A percentile compares a stretch with the other conserved stretches of the same genome.
Conservation (phyloP, 2,329 filamentous ascomycete genomes). For the Thermothelomyces thermophilus region DNA sequence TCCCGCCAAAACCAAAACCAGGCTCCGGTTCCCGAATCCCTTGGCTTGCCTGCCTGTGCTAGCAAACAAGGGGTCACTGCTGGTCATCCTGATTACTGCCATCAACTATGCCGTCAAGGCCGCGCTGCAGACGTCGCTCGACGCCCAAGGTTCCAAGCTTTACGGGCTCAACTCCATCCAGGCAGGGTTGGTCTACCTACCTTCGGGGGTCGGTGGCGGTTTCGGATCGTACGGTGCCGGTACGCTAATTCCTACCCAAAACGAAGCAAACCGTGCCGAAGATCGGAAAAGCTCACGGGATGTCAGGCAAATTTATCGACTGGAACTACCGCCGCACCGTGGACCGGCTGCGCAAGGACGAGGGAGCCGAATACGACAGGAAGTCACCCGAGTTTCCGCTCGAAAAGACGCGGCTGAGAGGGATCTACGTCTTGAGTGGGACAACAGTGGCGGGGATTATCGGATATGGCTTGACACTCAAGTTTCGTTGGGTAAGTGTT, state of each 20-base stretch:
- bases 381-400: slow-evolving; percentile 13
- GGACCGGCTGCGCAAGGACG: background rate
- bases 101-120: slow-evolving; percentile 16
- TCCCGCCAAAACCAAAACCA: background rate
- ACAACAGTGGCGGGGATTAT: slow-evolving; percentile 8
- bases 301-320: slow-evolving; percentile 12
- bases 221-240: slow-evolving; percentile 11
- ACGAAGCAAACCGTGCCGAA: too few species aligned
- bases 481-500: slow-evolving; percentile 8
- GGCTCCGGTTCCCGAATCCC: slow-evolving; percentile 7
- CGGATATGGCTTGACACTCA: slow-evolving; percentile 9
- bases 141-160: slow-evolving; percentile 11
- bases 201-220: slow-evolving; percentile 9
- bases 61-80: slow-evolving; percentile 8
- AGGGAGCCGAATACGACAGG: background rate
- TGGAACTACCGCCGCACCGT: slow-evolving; percentile 14
- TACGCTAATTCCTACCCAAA: background rate
- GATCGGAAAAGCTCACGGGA: too few species aligned
- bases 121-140: slow-evolving; percentile 13
- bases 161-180: slow-evolving; percentile 10
- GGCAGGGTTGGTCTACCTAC: slow-evolving; percentile 12
- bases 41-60: slow-evolving; percentile 13
- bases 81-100: slow-evolving; percentile 14
- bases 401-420: slow-evolving; percentile 8
- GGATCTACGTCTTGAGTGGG: background rate